Base-by-base conservation (phyloP, 495 filamentous ascomycete genomes). In the Parachaetomium inaequale region DNA sequence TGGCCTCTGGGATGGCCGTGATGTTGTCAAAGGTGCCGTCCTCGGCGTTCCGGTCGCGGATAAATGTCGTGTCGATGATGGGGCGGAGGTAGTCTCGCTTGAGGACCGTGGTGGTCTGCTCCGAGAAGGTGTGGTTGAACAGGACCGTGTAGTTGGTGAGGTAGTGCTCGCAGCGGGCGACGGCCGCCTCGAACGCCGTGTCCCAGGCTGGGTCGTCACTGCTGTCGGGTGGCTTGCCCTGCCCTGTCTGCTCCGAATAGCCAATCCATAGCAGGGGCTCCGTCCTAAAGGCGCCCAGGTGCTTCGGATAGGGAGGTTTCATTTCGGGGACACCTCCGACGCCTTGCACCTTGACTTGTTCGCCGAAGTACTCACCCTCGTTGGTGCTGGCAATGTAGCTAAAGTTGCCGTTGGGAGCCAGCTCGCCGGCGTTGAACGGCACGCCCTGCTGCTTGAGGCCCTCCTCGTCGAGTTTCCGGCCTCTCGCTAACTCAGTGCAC, bases 231-330 rank as follows among this genome's bases (percentile, higher is more conserved):
- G 62, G 53, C 11, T 62, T 34, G 36, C 54, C 58, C 4, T 62
- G 36, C 6, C 49, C 21, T 4, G 19, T 57, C 8, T 7, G 32
- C 28, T 49, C 54, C 0, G 62, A 60, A 46, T 70, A 62, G 6
- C 68, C 70, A 25, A 71, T 62, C 66, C 66, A 71, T 2, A 72
- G 42, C 25, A 67, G 55, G 0, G 70, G 70, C 31, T 72, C 70
- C 14, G 64, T 67, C 21, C 66, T 43, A 38, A 70, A 61, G n/a
- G 66, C 68, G 1, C 70, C 70, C 2, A 71, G 47, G 31, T 68
- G 59, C 34, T 69, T 60, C 4, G 70, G 70, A 19, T 59, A 70
- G 0, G 66, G 63, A 4, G 58, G 52, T 4, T 46, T n/a, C 25
- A 21, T 32, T 1, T 32, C 21, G 8, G 64, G 61, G 25, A 29